phyloP scores from a whole-genome alignment of 495 filamentous ascomycete genomes.

The Ramalina peruviana region DNA sequence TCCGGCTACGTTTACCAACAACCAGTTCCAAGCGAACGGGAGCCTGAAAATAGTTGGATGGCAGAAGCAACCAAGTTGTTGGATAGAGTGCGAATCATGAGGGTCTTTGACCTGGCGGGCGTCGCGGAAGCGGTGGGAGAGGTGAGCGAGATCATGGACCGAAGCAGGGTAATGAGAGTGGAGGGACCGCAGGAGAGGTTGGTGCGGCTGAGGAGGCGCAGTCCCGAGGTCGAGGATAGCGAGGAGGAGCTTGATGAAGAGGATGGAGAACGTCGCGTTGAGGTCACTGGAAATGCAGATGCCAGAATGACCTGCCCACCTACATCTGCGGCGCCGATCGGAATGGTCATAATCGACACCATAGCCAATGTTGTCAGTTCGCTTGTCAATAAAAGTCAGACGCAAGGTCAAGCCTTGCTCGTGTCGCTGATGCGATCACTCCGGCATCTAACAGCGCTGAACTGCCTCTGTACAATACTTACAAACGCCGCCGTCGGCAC shows the following conservation, averaged over 20 bases:
- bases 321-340: not conserved
- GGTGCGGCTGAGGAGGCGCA: conserved; percentile 1
- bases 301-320: not conserved
- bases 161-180: not conserved
- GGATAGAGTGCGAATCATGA: conserved; percentile 14
- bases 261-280: no score
- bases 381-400: conserved; percentile 7
- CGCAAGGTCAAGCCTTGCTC: conserved; percentile 17
- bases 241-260: not conserved
- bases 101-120: conserved; percentile 17
- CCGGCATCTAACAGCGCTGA: conserved; percentile 10
- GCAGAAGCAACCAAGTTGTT: conserved; percentile 9
- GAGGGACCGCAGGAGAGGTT: conserved; percentile 1
- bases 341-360: conserved; percentile 15
- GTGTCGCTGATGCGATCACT: conserved; percentile 15
- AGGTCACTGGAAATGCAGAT: not conserved
- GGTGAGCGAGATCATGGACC: conserved; percentile 2
- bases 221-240: not conserved
- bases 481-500: conserved; percentile 10
- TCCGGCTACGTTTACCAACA: conserved; percentile 13
- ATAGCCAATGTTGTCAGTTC: conserved; percentile 11
- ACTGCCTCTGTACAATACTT: conserved; percentile 13
- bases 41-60: not conserved
- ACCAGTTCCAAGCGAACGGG: not conserved
- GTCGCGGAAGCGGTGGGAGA: conserved; percentile 14